A percentile compares a stretch with the other conserved stretches of the same genome.
Evolutionary conservation across 495 filamentous ascomycete species (phyloP).

Genomic region (Zalerion maritima): DNA sequence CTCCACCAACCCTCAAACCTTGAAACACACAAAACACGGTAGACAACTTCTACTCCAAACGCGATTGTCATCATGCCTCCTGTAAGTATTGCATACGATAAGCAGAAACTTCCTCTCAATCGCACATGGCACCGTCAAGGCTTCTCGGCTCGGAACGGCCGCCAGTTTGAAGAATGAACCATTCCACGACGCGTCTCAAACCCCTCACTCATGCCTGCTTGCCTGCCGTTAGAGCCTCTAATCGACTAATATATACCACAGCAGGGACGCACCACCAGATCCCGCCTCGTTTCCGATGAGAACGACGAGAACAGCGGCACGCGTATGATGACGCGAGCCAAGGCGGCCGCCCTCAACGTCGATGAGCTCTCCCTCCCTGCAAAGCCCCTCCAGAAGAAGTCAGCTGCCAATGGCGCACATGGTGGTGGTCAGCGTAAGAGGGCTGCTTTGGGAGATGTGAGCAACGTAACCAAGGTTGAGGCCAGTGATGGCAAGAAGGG

Average conservation of each 20-base stretch:
- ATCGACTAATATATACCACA: conserved; percentile 2
- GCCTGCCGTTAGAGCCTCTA: too few relatives aligned
- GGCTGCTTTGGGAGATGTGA: conserved; percentile 78
- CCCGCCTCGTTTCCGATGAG: conserved; percentile 64
- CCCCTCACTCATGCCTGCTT: too few relatives aligned
- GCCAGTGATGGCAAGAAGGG: conserved; percentile 58
- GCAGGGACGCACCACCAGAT: conserved; percentile 21
- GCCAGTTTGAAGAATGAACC: too few relatives aligned
- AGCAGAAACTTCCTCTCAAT: too few relatives aligned
- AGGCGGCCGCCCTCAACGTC: conserved; percentile 58
- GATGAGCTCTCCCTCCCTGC: conserved; percentile 37
- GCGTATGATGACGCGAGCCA: conserved; percentile 81
- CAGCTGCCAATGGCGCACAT: conserved; percentile 37
- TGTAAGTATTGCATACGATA: conserved; percentile 34
- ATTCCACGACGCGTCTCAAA: too few relatives aligned
- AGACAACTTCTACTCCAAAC: too few relatives aligned
- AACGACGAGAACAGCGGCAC: conserved; percentile 81
- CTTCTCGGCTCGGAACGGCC: too few relatives aligned
- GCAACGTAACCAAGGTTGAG: conserved; percentile 78
- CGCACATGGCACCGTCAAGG: too few relatives aligned
- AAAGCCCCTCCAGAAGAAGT: conserved; percentile 68
- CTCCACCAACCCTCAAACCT: too few relatives aligned
- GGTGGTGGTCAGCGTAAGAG: conserved; percentile 44
- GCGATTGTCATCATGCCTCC: conserved; percentile 31
- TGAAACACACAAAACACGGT: too few relatives aligned